phyloP scores from a whole-genome alignment of 495 filamentous ascomycete genomes.

The Aspergillus olivimuriae region DNA sequence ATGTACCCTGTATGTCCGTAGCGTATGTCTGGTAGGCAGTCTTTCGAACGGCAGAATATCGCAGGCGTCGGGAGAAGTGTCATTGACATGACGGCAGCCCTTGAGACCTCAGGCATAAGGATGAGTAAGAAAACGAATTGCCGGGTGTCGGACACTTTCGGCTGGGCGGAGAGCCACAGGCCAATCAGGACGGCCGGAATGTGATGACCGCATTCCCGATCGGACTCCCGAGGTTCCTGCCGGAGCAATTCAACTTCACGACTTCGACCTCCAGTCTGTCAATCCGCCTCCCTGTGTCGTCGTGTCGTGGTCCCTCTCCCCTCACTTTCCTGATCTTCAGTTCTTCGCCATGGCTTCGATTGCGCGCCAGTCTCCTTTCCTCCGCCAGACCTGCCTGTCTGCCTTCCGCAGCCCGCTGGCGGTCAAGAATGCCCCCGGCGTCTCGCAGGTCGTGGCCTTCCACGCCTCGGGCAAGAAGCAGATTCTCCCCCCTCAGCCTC shows the following conservation, averaged over 20 bases:
- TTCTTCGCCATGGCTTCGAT: conserved; percentile 36
- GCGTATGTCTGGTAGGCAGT: no score
- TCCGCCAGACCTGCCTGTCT: conserved; percentile 34
- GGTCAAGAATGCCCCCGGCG: conserved; percentile 31
- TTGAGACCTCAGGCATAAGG: no score
- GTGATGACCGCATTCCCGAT: conserved; percentile 39
- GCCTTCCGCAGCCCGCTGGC: conserved; percentile 32
- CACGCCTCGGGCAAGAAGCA: conserved; percentile 60
- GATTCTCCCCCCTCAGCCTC: conserved; percentile 63
- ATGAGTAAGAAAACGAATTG: conserved; percentile 8
- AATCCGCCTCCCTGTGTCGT: neutral
- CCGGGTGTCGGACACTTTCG: conserved; percentile 38
- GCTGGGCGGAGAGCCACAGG: conserved; percentile 32
- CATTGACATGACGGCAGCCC: no score
- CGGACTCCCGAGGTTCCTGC: conserved; percentile 39
- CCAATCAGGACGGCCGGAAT: conserved; percentile 39
- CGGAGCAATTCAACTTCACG: conserved; percentile 26
- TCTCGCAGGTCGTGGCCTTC: conserved; percentile 57
- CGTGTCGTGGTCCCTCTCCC: conserved; percentile 15
- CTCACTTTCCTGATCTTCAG: conserved; percentile 9
- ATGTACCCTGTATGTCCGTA: neutral
- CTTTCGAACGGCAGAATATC: no score
- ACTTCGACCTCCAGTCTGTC: neutral
- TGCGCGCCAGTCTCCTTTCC: conserved; percentile 32
- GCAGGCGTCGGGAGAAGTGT: no score